These are phyloP conservation scores for Colletotrichum euphorbiae DNA, from an alignment of 2,329 filamentous ascomycete genomes.

Conservation along the genomic window DNA sequence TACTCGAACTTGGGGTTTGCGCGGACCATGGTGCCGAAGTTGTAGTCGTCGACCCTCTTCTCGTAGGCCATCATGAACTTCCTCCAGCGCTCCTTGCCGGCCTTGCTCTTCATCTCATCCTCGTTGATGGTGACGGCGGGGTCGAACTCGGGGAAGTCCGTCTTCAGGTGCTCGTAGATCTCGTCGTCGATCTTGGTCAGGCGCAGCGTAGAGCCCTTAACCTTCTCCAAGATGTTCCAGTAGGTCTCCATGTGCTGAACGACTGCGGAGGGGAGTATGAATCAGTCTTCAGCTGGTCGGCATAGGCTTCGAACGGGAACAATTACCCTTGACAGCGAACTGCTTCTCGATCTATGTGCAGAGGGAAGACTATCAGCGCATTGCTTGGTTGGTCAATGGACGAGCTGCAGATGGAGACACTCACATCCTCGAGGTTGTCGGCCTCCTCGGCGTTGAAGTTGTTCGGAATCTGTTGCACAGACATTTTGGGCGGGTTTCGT, in stretches of 20 bases:
- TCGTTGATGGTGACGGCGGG: constrained; percentile 84
- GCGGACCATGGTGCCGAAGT: constrained; percentile 95
- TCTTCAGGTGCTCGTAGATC: constrained; percentile 88
- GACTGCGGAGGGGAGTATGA: constrained; percentile 55
- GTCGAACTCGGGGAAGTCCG: constrained; percentile 94
- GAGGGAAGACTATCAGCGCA: constrained; percentile 9
- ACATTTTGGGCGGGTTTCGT: constrained; percentile 6
- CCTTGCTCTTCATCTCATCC: constrained; percentile 97
- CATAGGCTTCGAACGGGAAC: not conserved
- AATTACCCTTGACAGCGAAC: constrained; percentile 91
- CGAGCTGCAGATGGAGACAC: constrained; percentile 45
- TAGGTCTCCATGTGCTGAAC: constrained; percentile 98
- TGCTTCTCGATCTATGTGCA: constrained; percentile 90
- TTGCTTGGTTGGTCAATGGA: not conserved
- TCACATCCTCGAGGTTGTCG: constrained; percentile 66
- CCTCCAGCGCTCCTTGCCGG: constrained; percentile 93
- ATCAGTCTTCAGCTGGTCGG: not conserved
- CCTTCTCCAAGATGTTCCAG: constrained; percentile 93
- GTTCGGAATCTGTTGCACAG: constrained; percentile 55
- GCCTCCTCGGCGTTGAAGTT: constrained; percentile 70
- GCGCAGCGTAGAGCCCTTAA: constrained; percentile 87
- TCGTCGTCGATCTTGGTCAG: constrained; percentile 96
- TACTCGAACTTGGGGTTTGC: constrained; percentile 85
- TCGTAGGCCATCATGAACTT: constrained; percentile 95
- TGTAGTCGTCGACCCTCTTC: constrained; percentile 95